Conservation (phyloP, 805 yeast genomes). For the Pachysolen tannophilus region DNA sequence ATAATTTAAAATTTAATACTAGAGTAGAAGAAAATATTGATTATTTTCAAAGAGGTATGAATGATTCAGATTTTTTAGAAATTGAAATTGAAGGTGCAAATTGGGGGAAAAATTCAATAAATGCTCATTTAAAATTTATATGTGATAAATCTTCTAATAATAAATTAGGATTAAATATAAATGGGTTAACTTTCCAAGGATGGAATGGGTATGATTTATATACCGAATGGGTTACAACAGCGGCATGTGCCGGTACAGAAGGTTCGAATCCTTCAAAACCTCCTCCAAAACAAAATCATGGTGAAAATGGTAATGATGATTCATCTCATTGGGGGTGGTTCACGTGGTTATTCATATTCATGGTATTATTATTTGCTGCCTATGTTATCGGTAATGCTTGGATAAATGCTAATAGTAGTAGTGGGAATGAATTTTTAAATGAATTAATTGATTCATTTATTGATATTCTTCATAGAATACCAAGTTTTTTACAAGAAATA, state of each 20-base stretch:
- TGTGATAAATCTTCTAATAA: conserved; percentile 31
- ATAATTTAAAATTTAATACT: conserved; percentile 27
- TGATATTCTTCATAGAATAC: conserved; percentile 50
- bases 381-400: conserved; percentile 71
- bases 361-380: conserved; percentile 60
- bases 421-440: conserved; percentile 60
- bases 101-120: conserved; percentile 62
- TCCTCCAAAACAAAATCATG: conserved; percentile 21
- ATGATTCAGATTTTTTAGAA: background rate
- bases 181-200: conserved; percentile 20
- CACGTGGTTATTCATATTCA: conserved; percentile 70
- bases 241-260: conserved; percentile 32
- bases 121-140: conserved; percentile 36
- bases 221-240: conserved; percentile 24
- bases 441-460: conserved; percentile 65
- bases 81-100: conserved; percentile 40
- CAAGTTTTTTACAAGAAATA: conserved; percentile 62
- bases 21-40: conserved; percentile 9
- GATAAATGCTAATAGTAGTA: conserved; percentile 67
- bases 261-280: conserved; percentile 13
- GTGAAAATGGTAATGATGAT: conserved; percentile 20
- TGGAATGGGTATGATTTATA: conserved; percentile 30
- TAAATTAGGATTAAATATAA: no score
- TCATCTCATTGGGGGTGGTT: conserved; percentile 71
- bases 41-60: background rate